phyloP scores from a whole-genome alignment of 2,329 filamentous ascomycete species.

The Colletotrichum cuscutae region DNA sequence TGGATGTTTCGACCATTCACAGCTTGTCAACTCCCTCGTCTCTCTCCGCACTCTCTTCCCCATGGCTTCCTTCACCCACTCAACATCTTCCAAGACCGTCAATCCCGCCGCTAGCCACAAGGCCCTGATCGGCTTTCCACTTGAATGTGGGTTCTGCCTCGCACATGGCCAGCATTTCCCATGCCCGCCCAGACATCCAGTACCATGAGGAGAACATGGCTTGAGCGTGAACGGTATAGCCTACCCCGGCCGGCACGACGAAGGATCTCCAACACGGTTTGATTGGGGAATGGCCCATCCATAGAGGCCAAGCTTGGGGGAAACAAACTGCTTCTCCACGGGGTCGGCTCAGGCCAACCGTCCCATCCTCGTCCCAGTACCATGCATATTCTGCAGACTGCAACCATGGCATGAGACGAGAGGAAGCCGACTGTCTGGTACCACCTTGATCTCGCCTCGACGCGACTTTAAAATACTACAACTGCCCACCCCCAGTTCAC shows the following conservation, averaged over 20 bases:
- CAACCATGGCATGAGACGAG: constrained; percentile 13
- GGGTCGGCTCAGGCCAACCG: not conserved
- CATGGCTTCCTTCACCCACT: constrained; percentile 12
- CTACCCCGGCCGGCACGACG: not conserved
- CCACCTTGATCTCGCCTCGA: constrained; percentile 15
- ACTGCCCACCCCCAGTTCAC: constrained; percentile 7
- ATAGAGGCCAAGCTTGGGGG: constrained; percentile 15
- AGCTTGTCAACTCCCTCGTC: constrained; percentile 14
- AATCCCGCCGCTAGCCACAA: constrained; percentile 31
- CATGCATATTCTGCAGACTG: constrained; percentile 27
- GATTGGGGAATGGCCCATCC: constrained; percentile 23
- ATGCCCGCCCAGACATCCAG: not conserved
- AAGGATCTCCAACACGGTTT: constrained; percentile 4
- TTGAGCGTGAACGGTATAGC: not conserved
- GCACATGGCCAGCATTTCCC: constrained; percentile 10
- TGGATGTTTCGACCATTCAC: constrained; percentile 8
- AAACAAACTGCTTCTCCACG: constrained; percentile 2
- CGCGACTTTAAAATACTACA: constrained; percentile 25
- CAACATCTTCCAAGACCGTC: constrained; percentile 28
- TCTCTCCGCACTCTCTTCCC: constrained; percentile 13
- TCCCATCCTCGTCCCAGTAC: constrained; percentile 1
- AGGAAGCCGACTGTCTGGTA: constrained; percentile 20
- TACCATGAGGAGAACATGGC: constrained; percentile 24
- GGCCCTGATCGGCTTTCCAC: constrained; percentile 18
- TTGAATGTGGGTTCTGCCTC: constrained; percentile 6